A percentile compares a stretch with the other conserved stretches of the same genome.
Conservation (phyloP, 2,329 filamentous ascomycete species). For the Ophiobolus disseminans region DNA sequence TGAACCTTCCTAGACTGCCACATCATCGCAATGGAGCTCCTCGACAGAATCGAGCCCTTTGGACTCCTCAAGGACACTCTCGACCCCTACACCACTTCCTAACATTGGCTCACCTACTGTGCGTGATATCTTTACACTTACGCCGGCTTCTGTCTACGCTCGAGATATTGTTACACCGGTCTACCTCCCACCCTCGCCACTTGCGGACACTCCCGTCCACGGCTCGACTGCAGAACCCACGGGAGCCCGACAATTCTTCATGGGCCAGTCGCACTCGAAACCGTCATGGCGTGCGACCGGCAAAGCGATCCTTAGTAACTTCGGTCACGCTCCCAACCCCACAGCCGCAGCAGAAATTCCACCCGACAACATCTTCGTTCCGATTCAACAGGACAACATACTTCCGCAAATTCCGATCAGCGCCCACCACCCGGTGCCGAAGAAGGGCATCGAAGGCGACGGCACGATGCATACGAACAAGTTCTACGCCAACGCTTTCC, state of each 20-base stretch:
- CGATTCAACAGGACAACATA: conserved; percentile 51
- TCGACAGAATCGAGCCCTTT: background rate
- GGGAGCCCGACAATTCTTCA: no score
- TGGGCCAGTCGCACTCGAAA: conserved; percentile 16
- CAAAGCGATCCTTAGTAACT: conserved; percentile 15
- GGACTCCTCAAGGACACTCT: background rate
- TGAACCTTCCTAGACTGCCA: conserved; percentile 9
- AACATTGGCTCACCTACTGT: background rate
- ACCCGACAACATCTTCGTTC: conserved; percentile 49
- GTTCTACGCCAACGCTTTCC: conserved; percentile 74
- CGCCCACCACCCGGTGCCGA: conserved; percentile 51
- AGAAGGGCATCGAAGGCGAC: conserved; percentile 48
- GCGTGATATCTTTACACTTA: background rate
- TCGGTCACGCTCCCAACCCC: conserved; percentile 11
- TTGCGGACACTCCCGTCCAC: background rate
- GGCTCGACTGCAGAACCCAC: no score
- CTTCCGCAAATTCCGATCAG: conserved; percentile 50
- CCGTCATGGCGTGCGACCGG: conserved; percentile 16
- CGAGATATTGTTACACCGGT: background rate
- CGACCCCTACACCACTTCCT: background rate
- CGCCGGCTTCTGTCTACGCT: no score
- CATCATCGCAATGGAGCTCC: background rate
- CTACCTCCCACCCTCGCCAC: background rate
- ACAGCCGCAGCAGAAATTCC: conserved; percentile 12
- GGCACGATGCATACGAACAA: conserved; percentile 74